These are phyloP conservation scores for Angomonas deanei DNA, from an alignment of 208 protist genomes.

Conservation along the genomic window DNA sequence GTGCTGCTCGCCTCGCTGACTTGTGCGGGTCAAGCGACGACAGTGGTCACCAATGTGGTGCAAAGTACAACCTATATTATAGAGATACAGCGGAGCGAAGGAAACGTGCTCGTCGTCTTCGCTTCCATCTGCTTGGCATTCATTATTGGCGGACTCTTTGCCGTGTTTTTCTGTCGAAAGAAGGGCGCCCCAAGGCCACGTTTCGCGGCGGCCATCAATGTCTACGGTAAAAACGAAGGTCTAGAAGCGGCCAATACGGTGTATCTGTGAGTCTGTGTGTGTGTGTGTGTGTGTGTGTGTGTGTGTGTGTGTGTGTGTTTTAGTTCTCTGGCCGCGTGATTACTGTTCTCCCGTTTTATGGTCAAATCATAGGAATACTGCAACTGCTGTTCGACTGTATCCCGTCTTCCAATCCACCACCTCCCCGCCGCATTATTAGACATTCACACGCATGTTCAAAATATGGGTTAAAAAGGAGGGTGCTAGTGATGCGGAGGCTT, in stretches of 20 bases:
- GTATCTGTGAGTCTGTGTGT: not conserved
- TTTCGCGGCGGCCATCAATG: too few species aligned
- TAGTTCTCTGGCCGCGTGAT: too few species aligned
- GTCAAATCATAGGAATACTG: too few species aligned
- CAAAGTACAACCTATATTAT: not conserved
- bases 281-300: too few species aligned
- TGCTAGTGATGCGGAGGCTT: not conserved
- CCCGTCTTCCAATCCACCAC: too few species aligned
- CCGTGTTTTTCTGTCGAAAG: conserved; percentile 17
- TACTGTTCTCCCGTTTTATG: too few species aligned
- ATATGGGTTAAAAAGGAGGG: not conserved
- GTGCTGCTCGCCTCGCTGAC: not conserved
- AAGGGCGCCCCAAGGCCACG: conserved; percentile 9
- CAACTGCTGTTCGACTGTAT: too few species aligned
- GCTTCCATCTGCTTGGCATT: conserved; percentile 28
- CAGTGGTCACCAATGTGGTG: not conserved
- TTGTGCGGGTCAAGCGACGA: too few species aligned
- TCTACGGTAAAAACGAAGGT: conserved; percentile 3
- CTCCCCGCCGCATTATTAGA: not conserved
- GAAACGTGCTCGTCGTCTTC: conserved; percentile 27
- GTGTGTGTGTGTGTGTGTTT: too few species aligned
- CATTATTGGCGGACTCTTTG: conserved; percentile 19
- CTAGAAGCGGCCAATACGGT: not conserved
- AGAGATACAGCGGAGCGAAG: conserved; percentile 19
- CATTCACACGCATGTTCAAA: not conserved